Base-by-base conservation (phyloP, 225 moss, liverwort and hornwort genomes). In the Polytrichum commune region DNA sequence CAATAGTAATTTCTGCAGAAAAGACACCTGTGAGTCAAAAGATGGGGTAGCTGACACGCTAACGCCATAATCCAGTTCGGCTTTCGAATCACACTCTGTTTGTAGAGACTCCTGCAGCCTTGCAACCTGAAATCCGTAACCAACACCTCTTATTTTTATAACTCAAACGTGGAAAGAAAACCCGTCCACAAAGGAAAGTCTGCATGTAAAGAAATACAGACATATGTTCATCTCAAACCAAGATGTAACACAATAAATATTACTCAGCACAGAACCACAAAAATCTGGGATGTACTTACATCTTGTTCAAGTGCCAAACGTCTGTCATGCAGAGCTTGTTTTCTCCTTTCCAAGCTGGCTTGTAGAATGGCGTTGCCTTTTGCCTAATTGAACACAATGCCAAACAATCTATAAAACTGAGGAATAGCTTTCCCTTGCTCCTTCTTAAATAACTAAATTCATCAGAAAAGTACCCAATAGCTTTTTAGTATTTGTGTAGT, bases 291-390 rank as follows among this genome's bases (percentile, higher is more conserved):
- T 28, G 54, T 28, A 29, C 29, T 30, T 74, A 89, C 89, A 74
- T 89, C 89, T 84, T 89, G 89, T 74, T 89, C 89, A 65, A 89
- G 86, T 65, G 81, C 79, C 72, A 89, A 25, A 63, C 89, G 89
- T 9, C 84, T 76, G 70, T 89, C 89, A 78, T 86, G 89, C 27
- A 89, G 77, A 62, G 84, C 89, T 74, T 86, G 86, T 68, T 86
- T 89, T 54, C 86, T 84, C 78, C 86, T 83, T 72, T 86, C 89
- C 86, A 89, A 71, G 27, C 84, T 86, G 54, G 89, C 89, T 78
- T 84, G 89, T 72, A 89, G 62, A 5, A 81, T 83, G 10, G 86
- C 83, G 78, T 86, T 89, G 70, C 82, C 86, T 66, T 86, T 86
- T 23, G 78, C 86, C 89, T 89, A 76, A 63, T 25, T 28, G 22